Base-by-base conservation (phyloP, 176 grass and related monocot genomes). In the Ensete glaucum region DNA sequence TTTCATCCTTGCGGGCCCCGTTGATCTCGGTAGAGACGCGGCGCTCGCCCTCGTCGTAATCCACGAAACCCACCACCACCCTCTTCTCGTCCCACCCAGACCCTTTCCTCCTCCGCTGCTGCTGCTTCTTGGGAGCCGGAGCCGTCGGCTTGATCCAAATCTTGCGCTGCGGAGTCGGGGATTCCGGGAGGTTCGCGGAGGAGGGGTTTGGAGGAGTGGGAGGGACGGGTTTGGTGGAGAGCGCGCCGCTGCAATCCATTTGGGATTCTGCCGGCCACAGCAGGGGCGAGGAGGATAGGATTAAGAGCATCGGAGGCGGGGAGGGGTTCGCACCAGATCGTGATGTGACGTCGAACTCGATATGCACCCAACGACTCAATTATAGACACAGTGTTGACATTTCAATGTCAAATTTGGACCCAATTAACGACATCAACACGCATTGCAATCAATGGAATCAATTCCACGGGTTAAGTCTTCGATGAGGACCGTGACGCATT, bases 11-110 rank as follows among this genome's bases (percentile, higher is more conserved):
- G 11, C 87, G 60, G 48, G 88, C 78, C 23, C 94, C 94, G 20
- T 74, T 66, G 22, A 93, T 84, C 86, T 91, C 86, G 74, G 52
- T 58, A 64, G 88, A 79, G 15, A 86, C 80, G 22, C 14, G 12
- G 70, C 71, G 90, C 59, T 81, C 79, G 58, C 94, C 90, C 64
- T 83, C 78, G 94, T 97, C 90, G 67, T 91, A 88, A 77, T 97
- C 88, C 54, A 97, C 78, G 79, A 80, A 89, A 52, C 89, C 86
- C 15, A 85, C 59, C 15, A 85, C 59, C 22, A 85, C 74, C 59
- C 73, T 85, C 53, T 81, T 83, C 90, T 93, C 81, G 12, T 86
- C 90, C 87, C 90, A 93, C 24, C 67, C 12, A 48, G 83, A 79
- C 73, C n/a, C 49, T 23, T 77, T 58, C 23, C 26, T 56, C 20